Evolutionary conservation across 2,329 filamentous ascomycete genomes (phyloP), one percentile per base, ranked within the genome.

Genomic region (Esteya vermicola): DNA sequence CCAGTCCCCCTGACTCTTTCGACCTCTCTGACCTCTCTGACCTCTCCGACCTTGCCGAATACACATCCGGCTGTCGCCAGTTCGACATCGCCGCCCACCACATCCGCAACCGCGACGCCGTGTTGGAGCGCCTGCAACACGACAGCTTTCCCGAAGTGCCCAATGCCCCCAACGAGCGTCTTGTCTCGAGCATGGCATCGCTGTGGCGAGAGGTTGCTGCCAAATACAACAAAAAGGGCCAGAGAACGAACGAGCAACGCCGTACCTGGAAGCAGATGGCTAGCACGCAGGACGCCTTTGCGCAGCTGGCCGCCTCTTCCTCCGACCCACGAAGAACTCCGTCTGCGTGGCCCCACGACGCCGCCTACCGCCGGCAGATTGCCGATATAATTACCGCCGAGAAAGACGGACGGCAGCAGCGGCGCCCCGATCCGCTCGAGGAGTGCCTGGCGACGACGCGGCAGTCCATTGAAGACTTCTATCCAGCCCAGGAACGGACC

Each of bases 111-210:
- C 71, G 91, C 23, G 66, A 70, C 38, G 72, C 78, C n/a, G 68
- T 96, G 25, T 72, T 75, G 45, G 73, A 84, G 48, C 73, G 91
- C n/a, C 68, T 65, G 4, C 67, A 95, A 8, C 91, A 98, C 54
- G 84, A 95, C 53, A 78, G 88, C 52, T 94, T 98, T 50, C 63
- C 79, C 19, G 91, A 96, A 56, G 70, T 70, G 27, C 78, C 83
- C 4, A 57, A 80, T 18, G 64, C 74, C 0, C 58, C 68, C 1
- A 77, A 84, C 47, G 65, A 88, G 53, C 94, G 93, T 53, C 68
- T 94, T 10, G 88, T 98, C 9, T 55, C 85, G 52, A 98, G 91
- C 47, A 89, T 98, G 83, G 86, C 85, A 41, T 82, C 84, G 1
- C 61, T 98, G 3, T 98, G 91, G 91, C 43, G 45, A 3, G 47